A percentile compares a stretch with the other conserved stretches of the same genome.
Evolutionary conservation across 768 basidiomycete genomes (phyloP).

Genomic region (Strobilomyces echinocephalus): DNA sequence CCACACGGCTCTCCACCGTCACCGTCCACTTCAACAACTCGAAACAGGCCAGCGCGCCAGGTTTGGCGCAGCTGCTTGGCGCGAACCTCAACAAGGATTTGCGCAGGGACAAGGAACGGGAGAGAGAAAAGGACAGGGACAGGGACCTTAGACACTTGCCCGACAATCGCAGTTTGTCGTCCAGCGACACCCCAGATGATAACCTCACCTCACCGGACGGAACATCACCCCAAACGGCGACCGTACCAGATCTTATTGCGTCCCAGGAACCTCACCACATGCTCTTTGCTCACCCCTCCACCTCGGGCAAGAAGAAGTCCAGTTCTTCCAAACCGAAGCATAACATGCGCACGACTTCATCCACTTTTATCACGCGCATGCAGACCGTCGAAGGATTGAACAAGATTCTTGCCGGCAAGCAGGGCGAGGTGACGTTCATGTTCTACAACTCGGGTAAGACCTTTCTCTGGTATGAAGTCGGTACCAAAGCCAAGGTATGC

Average conservation of each 20-base stretch:
- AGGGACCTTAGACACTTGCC: slow-evolving; percentile 24
- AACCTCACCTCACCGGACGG: slow-evolving; percentile 40
- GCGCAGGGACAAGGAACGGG: slow-evolving; percentile 40
- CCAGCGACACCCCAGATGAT: slow-evolving; percentile 75
- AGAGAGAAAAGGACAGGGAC: slow-evolving; percentile 41
- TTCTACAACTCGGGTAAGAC: slow-evolving; percentile 87
- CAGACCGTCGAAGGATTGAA: slow-evolving; percentile 76
- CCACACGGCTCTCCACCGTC: slow-evolving; percentile 60
- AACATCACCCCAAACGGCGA: slow-evolving; percentile 30
- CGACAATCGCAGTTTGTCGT: slow-evolving; percentile 74
- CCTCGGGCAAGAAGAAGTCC: slow-evolving; percentile 57
- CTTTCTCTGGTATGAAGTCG: slow-evolving; percentile 82
- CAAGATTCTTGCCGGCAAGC: slow-evolving; percentile 66
- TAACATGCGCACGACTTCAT: slow-evolving; percentile 85
- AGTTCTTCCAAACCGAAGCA: slow-evolving; percentile 72
- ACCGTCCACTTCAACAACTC: slow-evolving; percentile 57
- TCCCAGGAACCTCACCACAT: slow-evolving; percentile 40
- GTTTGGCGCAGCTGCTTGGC: slow-evolving; percentile 62
- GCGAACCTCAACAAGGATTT: slow-evolving; percentile 55
- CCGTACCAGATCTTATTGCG: slow-evolving; percentile 27
- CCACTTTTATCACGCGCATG: slow-evolving; percentile 85
- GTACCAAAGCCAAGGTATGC: slow-evolving; percentile 76
- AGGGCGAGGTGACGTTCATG: slow-evolving; percentile 80
- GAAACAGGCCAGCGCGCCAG: slow-evolving; percentile 52
- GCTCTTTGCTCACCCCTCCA: slow-evolving; percentile 55